Conservation (phyloP, 164 flowering plant species). For the Aristolochia fimbriata region DNA sequence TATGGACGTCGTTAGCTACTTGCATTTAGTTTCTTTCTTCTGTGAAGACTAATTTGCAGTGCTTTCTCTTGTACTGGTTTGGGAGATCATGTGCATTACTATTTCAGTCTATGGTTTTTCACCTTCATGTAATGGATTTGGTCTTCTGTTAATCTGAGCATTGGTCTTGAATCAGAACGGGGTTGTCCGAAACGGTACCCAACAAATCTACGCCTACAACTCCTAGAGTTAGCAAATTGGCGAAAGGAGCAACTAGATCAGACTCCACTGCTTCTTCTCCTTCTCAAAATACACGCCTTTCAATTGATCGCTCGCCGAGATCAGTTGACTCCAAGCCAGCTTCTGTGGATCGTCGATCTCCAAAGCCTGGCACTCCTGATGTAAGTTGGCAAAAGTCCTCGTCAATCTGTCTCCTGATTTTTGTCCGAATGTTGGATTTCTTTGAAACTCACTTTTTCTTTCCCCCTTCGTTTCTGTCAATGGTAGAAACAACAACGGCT, state of each 20-base stretch:
- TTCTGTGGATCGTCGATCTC: conserved; percentile 23
- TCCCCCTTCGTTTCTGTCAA: too few relatives aligned
- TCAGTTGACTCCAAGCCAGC: conserved; percentile 51
- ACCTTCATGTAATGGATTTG: neutral
- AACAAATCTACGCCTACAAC: conserved; percentile 59
- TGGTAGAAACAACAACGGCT: conserved; percentile 51
- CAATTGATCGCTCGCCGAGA: conserved; percentile 58
- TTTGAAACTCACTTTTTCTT: conserved; percentile 4
- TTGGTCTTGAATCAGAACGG: conserved; percentile 42
- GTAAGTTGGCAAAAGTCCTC: conserved; percentile 22
- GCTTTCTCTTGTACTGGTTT: neutral
- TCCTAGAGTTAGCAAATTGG: conserved; percentile 46
- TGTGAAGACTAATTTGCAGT: neutral
- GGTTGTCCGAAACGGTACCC: conserved; percentile 42
- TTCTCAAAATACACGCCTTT: conserved; percentile 38
- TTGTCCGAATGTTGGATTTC: conserved; percentile 1
- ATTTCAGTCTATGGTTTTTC: neutral
- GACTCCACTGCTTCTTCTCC: conserved; percentile 58
- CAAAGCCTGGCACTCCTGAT: conserved; percentile 51
- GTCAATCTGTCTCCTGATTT: neutral
- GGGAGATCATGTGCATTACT: neutral
- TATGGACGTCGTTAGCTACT: neutral
- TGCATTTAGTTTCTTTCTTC: neutral
- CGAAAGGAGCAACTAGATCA: conserved; percentile 41
- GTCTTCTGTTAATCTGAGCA: conserved; percentile 6